Evolutionary conservation across 2,329 filamentous ascomycete species (phyloP).

Genomic region (Aspergillus sp.): DNA sequence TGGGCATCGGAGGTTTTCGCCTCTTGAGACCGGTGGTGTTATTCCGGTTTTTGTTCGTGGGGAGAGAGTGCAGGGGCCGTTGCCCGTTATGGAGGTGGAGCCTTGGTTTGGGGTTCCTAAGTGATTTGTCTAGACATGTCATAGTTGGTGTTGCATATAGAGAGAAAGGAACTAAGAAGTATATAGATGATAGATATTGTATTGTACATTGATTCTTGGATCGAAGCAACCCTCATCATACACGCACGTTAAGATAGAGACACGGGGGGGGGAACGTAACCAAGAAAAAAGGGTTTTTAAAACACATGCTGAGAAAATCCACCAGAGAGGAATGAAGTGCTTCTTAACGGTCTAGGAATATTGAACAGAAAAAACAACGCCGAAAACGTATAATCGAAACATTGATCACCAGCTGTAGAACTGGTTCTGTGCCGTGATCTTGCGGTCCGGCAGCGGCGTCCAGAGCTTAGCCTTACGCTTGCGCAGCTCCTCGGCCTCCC

Average conservation of each 20-base stretch:
- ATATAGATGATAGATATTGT: conserved; percentile 6
- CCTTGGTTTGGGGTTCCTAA: conserved; percentile 27
- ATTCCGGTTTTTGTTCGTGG: conserved; percentile 55
- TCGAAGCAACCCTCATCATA: not conserved
- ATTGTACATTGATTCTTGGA: conserved; percentile 14
- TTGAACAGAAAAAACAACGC: conserved; percentile 27
- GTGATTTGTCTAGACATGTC: not conserved
- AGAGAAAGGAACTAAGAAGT: not conserved
- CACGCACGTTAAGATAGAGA: not conserved
- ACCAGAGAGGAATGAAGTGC: conserved; percentile 19
- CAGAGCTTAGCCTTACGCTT: conserved; percentile 75
- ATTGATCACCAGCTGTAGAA: conserved; percentile 81
- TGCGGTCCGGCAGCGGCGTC: conserved; percentile 84
- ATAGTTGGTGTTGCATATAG: not conserved
- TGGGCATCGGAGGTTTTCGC: conserved; percentile 49
- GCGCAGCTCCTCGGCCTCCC: conserved; percentile 74
- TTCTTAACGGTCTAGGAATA: conserved; percentile 28
- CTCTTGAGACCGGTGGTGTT: conserved; percentile 52
- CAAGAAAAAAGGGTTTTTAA: not conserved
- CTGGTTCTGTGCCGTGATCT: conserved; percentile 79
- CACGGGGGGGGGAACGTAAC: not conserved
- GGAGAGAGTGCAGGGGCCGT: conserved; percentile 29
- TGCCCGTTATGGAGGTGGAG: conserved; percentile 24
- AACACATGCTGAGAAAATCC: conserved; percentile 17
- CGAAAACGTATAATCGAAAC: conserved; percentile 20